A percentile compares a stretch with the other conserved stretches of the same genome.
These are phyloP conservation scores for Pelargonium hybrid DNA, from an alignment of 441 rosid genomes.

Conservation along the genomic window DNA sequence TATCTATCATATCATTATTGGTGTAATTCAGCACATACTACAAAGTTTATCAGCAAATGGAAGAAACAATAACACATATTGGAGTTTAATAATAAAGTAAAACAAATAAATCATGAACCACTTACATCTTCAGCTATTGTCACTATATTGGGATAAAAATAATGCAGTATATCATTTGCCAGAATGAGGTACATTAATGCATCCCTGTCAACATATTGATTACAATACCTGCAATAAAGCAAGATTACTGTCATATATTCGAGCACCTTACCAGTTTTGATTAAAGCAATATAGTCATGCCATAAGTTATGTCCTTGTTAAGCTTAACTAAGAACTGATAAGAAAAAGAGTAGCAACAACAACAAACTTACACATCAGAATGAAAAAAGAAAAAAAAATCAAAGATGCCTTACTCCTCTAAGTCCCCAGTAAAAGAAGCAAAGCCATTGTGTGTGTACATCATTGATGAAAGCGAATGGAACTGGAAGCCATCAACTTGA, in stretches of 20 bases:
- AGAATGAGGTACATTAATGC: constrained; percentile 78
- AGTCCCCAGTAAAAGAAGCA: constrained; percentile 64
- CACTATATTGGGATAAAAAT: constrained; percentile 73
- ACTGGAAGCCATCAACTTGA: constrained; percentile 85
- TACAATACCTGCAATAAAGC: constrained; percentile 66
- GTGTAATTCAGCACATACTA: background rate
- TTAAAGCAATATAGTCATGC: background rate
- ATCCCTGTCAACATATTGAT: constrained; percentile 85
- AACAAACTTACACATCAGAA: background rate
- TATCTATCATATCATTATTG: background rate
- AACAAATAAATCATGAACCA: constrained; percentile 8
- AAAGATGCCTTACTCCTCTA: constrained; percentile 72
- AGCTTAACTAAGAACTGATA: background rate
- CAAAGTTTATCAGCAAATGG: background rate
- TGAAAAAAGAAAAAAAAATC: constrained; percentile 1
- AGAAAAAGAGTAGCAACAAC: background rate
- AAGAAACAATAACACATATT: background rate
- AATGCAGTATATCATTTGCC: constrained; percentile 85
- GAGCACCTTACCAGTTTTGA: background rate
- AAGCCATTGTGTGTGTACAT: constrained; percentile 90
- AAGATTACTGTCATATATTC: constrained; percentile 4
- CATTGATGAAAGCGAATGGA: constrained; percentile 94
- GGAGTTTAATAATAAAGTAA: background rate
- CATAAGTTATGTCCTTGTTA: background rate
- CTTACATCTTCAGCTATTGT: constrained; percentile 97